Base-by-base conservation (phyloP, 108 stramenopile species). In the Nitzschia sp. region DNA sequence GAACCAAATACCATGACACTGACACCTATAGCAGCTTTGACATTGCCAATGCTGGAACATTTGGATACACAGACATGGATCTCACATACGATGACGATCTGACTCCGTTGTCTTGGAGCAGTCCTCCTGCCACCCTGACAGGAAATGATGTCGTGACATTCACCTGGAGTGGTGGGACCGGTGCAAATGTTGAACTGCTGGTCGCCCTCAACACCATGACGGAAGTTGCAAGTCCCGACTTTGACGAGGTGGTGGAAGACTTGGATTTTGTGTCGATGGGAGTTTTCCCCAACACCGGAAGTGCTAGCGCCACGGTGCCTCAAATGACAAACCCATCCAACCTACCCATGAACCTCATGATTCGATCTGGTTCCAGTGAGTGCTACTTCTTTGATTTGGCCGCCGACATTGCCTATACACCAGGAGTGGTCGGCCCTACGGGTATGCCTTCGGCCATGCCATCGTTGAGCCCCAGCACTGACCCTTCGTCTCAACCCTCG, bases 141-240 rank as follows among this genome's bases (percentile, higher is more conserved):
- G 53, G 11, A 2, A 12, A 12, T 2, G 17, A 17, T 22, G 20
- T 24, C 25, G 20, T 22, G 20, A 12, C 12, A 0, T 12, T 54
- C 8, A 22, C 20, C n/a, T 54, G 53, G 53, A 9, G 7, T 3
- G 53, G 8, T 24, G 53, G 20, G 12, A 24, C 53, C 21, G 11
- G 8, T n/a, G 52, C n/a, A 8, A n/a, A n/a, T n/a, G 25, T 54
- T 6, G 53, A 54, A 22, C 5, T 54, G 1, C 53, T 17, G 5
- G 53, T 54, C 53, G 53, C 53, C 6, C 11, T 54, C 53, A 54
- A 54, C 10, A 54, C 53, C 53, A 21, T 54, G 53, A 22, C 22
- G 2, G 20, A 22, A 54, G 53, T 54, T 0, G n/a, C 22, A 12
- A 2, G 2, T 2, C 53, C 53, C 3, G 53, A 54, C 53, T 54